phyloP scores from a whole-genome alignment of 78 protist species.

The Pelomyxa schiedti region DNA sequence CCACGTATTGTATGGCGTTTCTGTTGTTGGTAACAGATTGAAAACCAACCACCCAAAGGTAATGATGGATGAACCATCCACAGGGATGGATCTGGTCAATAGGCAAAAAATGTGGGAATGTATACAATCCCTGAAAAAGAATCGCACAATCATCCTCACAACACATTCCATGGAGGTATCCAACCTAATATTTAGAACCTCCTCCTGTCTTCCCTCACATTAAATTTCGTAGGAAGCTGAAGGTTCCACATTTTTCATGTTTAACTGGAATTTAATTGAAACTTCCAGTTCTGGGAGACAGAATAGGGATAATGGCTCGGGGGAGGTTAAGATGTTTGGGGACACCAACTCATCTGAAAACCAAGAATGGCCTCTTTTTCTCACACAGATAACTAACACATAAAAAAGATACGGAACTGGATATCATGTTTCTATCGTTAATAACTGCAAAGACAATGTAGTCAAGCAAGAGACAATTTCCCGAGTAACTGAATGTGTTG shows the following conservation, averaged over 20 bases:
- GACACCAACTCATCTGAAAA: conserved; percentile 3
- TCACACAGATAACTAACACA: no score
- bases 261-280: no score
- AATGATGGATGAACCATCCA: conserved; percentile 58
- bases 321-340: conserved; percentile 22
- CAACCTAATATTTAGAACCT: not conserved
- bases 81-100: conserved; percentile 64
- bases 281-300: conserved; percentile 24
- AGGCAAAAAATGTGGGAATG: conserved; percentile 42
- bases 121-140: not conserved
- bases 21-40: not conserved
- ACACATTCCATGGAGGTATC: conserved; percentile 64
- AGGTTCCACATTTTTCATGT: no score
- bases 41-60: no score
- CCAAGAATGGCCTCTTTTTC: no score
- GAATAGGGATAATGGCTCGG: conserved; percentile 23
- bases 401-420: not conserved
- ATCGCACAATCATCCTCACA: conserved; percentile 38
- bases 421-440: not conserved
- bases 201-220: not conserved
- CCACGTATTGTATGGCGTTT: conserved; percentile 30
- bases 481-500: not conserved
- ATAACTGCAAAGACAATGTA: not conserved
- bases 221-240: not conserved
- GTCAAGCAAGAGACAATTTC: not conserved